Conservation (phyloP, 73 alveolate species). For the Tetrahymena malaccensis region DNA sequence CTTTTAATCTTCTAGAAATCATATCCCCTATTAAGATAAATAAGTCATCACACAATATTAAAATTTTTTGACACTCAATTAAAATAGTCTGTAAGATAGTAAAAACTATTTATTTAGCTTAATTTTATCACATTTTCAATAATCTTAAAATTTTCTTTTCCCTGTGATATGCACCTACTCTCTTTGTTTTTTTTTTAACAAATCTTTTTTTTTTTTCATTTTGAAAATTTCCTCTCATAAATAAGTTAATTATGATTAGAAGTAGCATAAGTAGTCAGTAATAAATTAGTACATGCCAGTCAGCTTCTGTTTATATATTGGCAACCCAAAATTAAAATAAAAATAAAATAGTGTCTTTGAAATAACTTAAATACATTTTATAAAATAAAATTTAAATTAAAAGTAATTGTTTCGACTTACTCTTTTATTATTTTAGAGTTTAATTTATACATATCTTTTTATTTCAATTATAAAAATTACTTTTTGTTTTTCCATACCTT, state of each 20-base stretch:
- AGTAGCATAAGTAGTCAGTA: no score
- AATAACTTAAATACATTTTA: no score
- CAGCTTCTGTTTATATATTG: neutral
- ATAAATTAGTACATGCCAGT: neutral
- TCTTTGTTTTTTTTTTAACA: neutral
- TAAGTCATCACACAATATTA: neutral
- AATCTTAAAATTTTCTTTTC: neutral
- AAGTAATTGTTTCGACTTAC: neutral
- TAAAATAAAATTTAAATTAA: no score
- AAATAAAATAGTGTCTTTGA: no score
- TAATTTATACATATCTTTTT: neutral
- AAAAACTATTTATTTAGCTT: neutral
- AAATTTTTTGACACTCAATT: neutral
- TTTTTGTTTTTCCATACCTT: neutral
- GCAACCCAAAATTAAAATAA: no score
- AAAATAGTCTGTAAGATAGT: neutral
- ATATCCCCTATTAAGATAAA: neutral
- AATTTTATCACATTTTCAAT: neutral
- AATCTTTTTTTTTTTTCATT: neutral
- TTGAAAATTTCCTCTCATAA: neutral
- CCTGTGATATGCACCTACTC: neutral
- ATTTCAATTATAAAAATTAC: neutral
- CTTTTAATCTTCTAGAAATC: neutral
- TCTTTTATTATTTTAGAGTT: neutral
- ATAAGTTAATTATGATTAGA: no score